Base-by-base conservation (phyloP, 768 basidiomycete genomes). In the Phylloporus arenicola region DNA sequence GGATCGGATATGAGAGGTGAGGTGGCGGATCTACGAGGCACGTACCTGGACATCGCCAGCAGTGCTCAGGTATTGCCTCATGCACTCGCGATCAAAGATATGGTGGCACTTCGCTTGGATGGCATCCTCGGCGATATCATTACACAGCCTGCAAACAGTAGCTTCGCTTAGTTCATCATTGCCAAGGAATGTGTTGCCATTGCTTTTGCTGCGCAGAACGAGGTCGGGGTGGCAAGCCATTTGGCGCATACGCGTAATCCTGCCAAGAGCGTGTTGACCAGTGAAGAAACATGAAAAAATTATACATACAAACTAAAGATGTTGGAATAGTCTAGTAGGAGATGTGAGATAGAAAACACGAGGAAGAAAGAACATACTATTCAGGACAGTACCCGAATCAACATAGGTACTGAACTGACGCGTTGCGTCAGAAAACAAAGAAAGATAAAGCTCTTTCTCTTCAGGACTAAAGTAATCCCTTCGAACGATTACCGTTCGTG, bases 161-260 rank as follows among this genome's bases (percentile, higher is more conserved):
- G 84, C 85, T 65, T 95, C 91, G 11, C 76, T 79, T 6, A 74
- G 63, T 27, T 85, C 79, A 17, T 82, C 79, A 25, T 66, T 65
- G 7, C 74, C 65, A n/a, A 69, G 52, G 60, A 90, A 89, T 41
- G 75, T 72, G 11, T 73, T 73, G 1, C 81, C 78, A 50, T 89
- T 92, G 20, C 77, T 86, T 72, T 86, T 93, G 73, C 86, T 89
- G 45, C 88, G 80, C 17, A 97, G 74, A 13, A 98, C 94, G 30
- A 98, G 79, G 65, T 97, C 95, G 6, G 95, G 95, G 63, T 92
- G 91, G 57, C 91, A 92, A 6, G 89, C 91, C 88, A 92, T 88
- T 74, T 93, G 91, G 40, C 91, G 77, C 92, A 97, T 95, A 46
- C 96, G 84, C 6, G 94, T 98, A 49, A 98, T 82, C 58, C 91